Evolutionary conservation across 1,284 basidiomycete genomes (phyloP), one percentile per base, ranked within the genome.

Genomic region (Naganishia sp.): DNA sequence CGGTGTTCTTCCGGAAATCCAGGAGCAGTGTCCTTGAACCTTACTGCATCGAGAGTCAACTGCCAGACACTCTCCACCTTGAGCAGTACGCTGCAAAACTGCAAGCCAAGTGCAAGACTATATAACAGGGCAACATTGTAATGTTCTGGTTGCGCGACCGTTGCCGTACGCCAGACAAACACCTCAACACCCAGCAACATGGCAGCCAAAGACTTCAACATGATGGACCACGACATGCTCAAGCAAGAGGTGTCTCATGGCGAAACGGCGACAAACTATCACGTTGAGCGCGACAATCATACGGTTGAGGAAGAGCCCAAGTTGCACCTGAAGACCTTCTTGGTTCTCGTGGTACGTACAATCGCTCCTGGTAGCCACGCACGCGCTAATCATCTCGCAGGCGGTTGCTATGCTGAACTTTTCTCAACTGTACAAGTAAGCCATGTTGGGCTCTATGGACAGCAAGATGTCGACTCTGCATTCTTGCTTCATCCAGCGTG

Each of bases 401-500:
- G 56, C 50, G 1, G 42, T 52, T 13, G 50, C 49, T 1, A 42
- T 52, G 49, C 28, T 62, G 9, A 62, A 53, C 31, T 62, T 62
- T 23, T 46, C 42, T 18, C 60, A 62, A 21, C 17, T 62, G 25
- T 51, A 51, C 60, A 62, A 62, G 60, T 62, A 45, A 52, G 60
- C 52, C 32, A 6, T 17, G 31, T 25, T 7, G 47, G 13, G 21
- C 57, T 6, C 18, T 23, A 32, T 60, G n/a, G 46, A 23, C 57
- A 23, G 28, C 15, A 35, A 39, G 28, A 49, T 31, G n/a, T 60
- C 49, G 47, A 43, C 57, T 49, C 49, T 18, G 23, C 9, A 17
- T 23, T 39, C 5, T 41, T 60, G 4, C 47, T 32, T 49, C 23
- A 21, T 23, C 32, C 35, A 60, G 57, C n/a, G 35, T 60, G 15